These are phyloP conservation scores for Acmispon strigosus DNA, from an alignment of 306 rosid genomes.

Conservation along the genomic window DNA sequence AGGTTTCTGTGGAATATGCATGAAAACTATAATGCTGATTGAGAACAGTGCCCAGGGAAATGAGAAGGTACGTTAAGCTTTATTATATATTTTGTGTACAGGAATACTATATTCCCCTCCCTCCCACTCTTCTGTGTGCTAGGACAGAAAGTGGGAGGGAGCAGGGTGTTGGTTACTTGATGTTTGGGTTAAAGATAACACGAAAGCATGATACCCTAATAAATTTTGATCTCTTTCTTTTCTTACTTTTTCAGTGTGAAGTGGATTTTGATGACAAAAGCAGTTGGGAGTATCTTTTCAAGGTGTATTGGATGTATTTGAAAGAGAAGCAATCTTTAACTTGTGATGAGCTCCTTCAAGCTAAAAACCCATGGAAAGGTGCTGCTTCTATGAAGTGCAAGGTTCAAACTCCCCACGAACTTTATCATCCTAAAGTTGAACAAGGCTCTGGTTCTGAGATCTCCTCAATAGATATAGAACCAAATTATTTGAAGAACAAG, in stretches of 20 bases:
- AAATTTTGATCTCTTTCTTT: constrained; percentile 1
- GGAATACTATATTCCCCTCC: background rate
- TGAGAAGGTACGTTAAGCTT: constrained; percentile 47
- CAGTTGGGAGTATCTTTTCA: constrained; percentile 99
- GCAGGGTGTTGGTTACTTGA: background rate
- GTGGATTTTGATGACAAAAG: constrained; percentile 94
- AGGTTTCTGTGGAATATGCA: constrained; percentile 89
- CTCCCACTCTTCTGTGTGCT: background rate
- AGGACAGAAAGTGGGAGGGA: background rate
- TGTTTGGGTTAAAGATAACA: background rate
- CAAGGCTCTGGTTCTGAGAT: constrained; percentile 32
- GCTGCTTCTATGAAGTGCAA: constrained; percentile 30
- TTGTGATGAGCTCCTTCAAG: constrained; percentile 63
- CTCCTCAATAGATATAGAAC: constrained; percentile 41
- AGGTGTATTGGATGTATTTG: constrained; percentile 80
- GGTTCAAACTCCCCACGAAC: constrained; percentile 30
- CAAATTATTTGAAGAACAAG: constrained; percentile 27
- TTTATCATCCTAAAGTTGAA: constrained; percentile 32
- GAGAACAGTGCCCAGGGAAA: constrained; percentile 53
- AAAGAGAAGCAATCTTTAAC: constrained; percentile 65
- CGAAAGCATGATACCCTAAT: background rate
- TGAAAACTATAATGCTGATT: constrained; percentile 73
- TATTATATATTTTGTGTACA: constrained; percentile 2
- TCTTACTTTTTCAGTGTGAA: constrained; percentile 27
- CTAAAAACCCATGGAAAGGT: constrained; percentile 67